Conservation (phyloP, 2,329 filamentous ascomycete genomes). For the Neonectria coccinea region DNA sequence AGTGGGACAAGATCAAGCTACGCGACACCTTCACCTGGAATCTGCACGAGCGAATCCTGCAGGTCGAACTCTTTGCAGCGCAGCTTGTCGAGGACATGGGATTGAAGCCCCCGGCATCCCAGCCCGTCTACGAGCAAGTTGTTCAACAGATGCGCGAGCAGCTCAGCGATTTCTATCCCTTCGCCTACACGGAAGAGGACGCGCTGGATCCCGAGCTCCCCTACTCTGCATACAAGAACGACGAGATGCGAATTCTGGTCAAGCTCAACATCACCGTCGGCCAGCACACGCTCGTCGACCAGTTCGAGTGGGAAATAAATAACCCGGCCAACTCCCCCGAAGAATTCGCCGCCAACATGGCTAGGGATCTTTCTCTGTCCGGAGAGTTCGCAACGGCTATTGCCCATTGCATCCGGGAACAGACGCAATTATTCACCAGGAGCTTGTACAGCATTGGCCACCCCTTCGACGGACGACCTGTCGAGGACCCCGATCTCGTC, state of each 20-base stretch:
- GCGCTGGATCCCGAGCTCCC: conserved; percentile 89
- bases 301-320: conserved; percentile 99
- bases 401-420: conserved; percentile 96
- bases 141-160: conserved; percentile 85
- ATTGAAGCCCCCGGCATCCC: conserved; percentile 75
- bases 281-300: conserved; percentile 91
- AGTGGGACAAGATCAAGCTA: conserved; percentile 94
- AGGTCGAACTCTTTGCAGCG: conserved; percentile 84
- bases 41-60: conserved; percentile 87
- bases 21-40: conserved; percentile 99
- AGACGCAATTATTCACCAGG: conserved; percentile 92
- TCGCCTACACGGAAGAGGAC: conserved; percentile 90
- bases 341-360: conserved; percentile 91
- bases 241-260: conserved; percentile 96
- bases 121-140: conserved; percentile 72
- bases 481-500: conserved; percentile 91
- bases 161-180: conserved; percentile 91
- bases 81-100: conserved; percentile 94
- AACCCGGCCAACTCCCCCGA: conserved; percentile 94
- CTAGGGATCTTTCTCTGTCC: conserved; percentile 87
- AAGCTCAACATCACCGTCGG: conserved; percentile 99
- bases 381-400: conserved; percentile 98
- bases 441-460: conserved; percentile 94
- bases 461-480: conserved; percentile 91
- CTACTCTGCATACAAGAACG: conserved; percentile 96